These are phyloP conservation scores for Chrysosporium keratinophilum DNA, from an alignment of 2,329 filamentous ascomycete species.

Conservation along the genomic window DNA sequence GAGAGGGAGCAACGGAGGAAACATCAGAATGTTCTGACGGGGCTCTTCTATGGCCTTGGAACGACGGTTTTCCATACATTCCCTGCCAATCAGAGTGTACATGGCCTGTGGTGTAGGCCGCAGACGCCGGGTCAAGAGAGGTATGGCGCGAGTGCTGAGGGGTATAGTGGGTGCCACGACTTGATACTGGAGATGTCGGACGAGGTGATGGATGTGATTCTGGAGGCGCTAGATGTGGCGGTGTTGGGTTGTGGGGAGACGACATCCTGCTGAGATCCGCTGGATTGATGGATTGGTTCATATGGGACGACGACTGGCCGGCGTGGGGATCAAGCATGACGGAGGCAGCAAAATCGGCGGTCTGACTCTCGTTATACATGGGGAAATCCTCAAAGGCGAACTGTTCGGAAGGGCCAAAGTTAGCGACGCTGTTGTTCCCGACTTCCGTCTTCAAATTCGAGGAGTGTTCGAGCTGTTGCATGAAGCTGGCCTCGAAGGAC, in stretches of 20 bases:
- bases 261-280: slow-evolving; percentile 39
- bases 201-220: slow-evolving; percentile 13
- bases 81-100: slow-evolving; percentile 48
- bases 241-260: slow-evolving; percentile 34
- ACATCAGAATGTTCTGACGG: slow-evolving; percentile 91
- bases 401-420: slow-evolving; percentile 31
- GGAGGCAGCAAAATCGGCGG: slow-evolving; percentile 30
- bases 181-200: slow-evolving; percentile 14
- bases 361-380: slow-evolving; percentile 28
- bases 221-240: slow-evolving; percentile 14
- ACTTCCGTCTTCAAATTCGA: slow-evolving; percentile 21
- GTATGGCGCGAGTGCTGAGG: slow-evolving; percentile 50
- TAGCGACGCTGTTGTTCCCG: slow-evolving; percentile 28
- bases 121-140: slow-evolving; percentile 51
- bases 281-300: slow-evolving; percentile 37
- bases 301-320: slow-evolving; percentile 18
- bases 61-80: slow-evolving; percentile 47
- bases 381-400: slow-evolving; percentile 31
- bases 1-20: slow-evolving; percentile 73
- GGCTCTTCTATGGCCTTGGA: slow-evolving; percentile 70
- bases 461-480: slow-evolving; percentile 29
- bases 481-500: slow-evolving; percentile 30
- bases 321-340: slow-evolving; percentile 33
- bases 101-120: slow-evolving; percentile 45
- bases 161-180: slow-evolving; percentile 34